Evolutionary conservation across 1,284 basidiomycete genomes (phyloP).

Genomic region (Cutaneotrichosporon spelunceum): DNA sequence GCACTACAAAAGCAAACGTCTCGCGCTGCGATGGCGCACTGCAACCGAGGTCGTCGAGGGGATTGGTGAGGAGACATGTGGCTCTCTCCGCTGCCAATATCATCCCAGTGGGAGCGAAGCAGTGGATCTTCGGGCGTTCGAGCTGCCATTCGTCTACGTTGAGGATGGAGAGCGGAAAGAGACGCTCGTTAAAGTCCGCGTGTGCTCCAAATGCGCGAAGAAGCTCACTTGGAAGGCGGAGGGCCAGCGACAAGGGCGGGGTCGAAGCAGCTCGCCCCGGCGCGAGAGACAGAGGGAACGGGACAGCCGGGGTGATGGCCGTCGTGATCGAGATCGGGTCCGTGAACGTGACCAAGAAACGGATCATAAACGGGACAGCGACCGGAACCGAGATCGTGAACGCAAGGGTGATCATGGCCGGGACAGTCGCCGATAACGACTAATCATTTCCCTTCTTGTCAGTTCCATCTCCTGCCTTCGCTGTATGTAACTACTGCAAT

Average conservation of each 20-base stretch:
- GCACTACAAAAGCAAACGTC: slow-evolving; percentile 89
- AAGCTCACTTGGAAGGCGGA: slow-evolving; percentile 79
- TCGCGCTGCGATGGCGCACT: slow-evolving; percentile 86
- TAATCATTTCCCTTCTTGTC: not conserved
- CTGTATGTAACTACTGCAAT: not conserved
- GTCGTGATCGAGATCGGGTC: not conserved
- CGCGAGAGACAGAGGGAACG: not conserved
- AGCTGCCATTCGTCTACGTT: slow-evolving; percentile 80
- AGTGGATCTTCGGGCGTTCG: slow-evolving; percentile 62
- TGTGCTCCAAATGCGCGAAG: slow-evolving; percentile 70
- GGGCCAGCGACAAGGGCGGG: not conserved
- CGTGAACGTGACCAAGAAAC: not conserved
- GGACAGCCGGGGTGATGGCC: not conserved
- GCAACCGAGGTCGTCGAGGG: slow-evolving; percentile 81
- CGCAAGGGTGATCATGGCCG: not conserved
- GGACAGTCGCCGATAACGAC: not conserved
- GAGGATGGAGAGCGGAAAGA: slow-evolving; percentile 72
- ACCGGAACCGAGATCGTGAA: not conserved
- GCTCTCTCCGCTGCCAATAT: slow-evolving; percentile 73
- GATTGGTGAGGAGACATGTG: slow-evolving; percentile 79
- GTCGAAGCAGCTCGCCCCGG: not conserved
- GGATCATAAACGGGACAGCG: not conserved
- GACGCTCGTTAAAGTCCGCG: slow-evolving; percentile 80
- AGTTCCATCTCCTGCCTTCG: not conserved
- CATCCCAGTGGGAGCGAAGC: slow-evolving; percentile 54